Base-by-base conservation (phyloP, 208 protist genomes). In the Trichomonas vaginalis region DNA sequence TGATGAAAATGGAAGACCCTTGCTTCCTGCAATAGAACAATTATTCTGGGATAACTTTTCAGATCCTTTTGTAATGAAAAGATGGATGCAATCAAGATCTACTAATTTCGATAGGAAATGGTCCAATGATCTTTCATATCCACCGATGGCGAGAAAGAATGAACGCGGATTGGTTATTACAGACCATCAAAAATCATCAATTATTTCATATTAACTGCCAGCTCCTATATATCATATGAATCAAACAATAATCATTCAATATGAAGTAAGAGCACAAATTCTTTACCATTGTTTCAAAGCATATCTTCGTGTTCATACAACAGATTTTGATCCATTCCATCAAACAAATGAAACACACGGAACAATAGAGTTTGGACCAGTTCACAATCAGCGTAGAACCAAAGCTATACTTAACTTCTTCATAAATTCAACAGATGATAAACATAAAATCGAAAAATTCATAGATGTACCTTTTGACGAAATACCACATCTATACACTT, bases 361-460 rank as follows among this genome's bases (percentile, higher is more conserved):
- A 95, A 88, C 95, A 17, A 96, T 97, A 48, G 96, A 97, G 96
- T 97, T 97, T 46, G 97, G 97, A 39, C 97, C 97, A 17, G 97
- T 97, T 79, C 95, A 95, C 80, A 97, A 96, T 56, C 96, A 96
- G 1, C 23, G 1, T 6, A 51, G 4, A 0, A 62, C 45, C 3
- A 96, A 97, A 61, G 70, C 96, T 35, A 95, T 96, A 48, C 96
- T 97, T 45, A 97, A 97, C 49, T 95, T 97, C 46, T 86, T 90
- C 86, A n/a, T 42, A 39, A 92, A 48, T 10, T 17, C 23, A 27
- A 0, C 35, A 35, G 86, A 96, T 87, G 90, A 95, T 62, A 56
- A 48, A 51, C 45, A 56, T 9, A 96, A 96, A 35, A 23, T 39
- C 35, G 14, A 92, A 42, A 92, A 92, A 51, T 51, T 92, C 42